Percentiles rank a stretch among this genome's conserved stretches.
Evolutionary conservation across 352 stramenopile genomes (phyloP).

Genomic region (Plasmopara muralis): DNA sequence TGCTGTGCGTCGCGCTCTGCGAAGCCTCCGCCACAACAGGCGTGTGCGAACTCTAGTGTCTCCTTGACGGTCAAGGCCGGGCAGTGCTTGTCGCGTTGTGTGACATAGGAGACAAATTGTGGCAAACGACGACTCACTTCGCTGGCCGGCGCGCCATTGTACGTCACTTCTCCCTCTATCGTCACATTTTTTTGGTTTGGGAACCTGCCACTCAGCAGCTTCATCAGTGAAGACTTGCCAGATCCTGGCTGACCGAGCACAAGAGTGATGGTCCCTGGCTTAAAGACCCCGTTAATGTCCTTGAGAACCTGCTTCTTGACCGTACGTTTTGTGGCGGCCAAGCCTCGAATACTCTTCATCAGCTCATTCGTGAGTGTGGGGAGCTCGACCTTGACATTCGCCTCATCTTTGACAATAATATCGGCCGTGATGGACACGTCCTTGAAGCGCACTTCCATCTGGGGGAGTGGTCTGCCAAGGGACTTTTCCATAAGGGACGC

Average conservation of each 20-base stretch:
- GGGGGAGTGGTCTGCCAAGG: constrained; percentile 23
- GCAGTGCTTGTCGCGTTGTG: constrained; percentile 34
- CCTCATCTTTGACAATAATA: constrained; percentile 19
- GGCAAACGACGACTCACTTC: constrained; percentile 14
- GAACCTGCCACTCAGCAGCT: constrained; percentile 39
- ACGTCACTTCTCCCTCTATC: constrained; percentile 31
- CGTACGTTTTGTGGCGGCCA: constrained; percentile 23
- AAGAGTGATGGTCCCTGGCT: constrained; percentile 40
- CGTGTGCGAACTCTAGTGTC: constrained; percentile 12
- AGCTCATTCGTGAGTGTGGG: constrained; percentile 21
- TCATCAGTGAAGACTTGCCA: constrained; percentile 49
- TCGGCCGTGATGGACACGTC: constrained; percentile 27
- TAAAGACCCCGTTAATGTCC: constrained; percentile 32
- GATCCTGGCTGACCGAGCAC: constrained; percentile 42
- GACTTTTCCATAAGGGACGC: constrained; percentile 20
- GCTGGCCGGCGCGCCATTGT: constrained; percentile 26
- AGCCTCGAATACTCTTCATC: constrained; percentile 11
- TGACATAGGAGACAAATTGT: constrained; percentile 38
- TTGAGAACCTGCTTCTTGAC: constrained; percentile 36
- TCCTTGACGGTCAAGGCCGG: constrained; percentile 37
- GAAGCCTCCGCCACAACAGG: constrained; percentile 33
- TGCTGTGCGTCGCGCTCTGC: constrained; percentile 8
- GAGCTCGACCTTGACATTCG: constrained; percentile 14
- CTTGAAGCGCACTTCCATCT: constrained; percentile 44
- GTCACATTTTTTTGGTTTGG: constrained; percentile 25